Conservation (phyloP, 768 basidiomycete species). For the Collybia nuda region DNA sequence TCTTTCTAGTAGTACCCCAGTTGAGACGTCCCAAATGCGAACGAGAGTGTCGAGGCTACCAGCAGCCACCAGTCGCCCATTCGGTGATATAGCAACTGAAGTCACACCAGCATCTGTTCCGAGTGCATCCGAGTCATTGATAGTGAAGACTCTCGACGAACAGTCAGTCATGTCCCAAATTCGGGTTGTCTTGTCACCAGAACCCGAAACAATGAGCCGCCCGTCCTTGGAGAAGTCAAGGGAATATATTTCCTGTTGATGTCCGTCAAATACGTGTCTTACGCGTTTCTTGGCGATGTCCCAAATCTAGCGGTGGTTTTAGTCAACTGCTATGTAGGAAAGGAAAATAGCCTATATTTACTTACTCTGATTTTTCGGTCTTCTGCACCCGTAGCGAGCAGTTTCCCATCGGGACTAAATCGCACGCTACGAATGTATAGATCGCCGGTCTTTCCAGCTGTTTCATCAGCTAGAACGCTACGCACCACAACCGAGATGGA, state of each 20-base stretch:
- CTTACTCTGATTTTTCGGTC: constrained; percentile 88
- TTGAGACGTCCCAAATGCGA: constrained; percentile 77
- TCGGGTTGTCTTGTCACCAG: constrained; percentile 61
- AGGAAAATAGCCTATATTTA: neutral
- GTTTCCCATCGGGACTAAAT: constrained; percentile 91
- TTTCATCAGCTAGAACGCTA: constrained; percentile 29
- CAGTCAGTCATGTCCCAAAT: constrained; percentile 45
- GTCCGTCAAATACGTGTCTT: constrained; percentile 79
- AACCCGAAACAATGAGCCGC: constrained; percentile 83
- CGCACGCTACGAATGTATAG: constrained; percentile 65
- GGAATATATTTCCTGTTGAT: constrained; percentile 92
- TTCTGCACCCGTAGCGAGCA: constrained; percentile 92
- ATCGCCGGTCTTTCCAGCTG: constrained; percentile 51
- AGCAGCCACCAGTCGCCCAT: constrained; percentile 62
- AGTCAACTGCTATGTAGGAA: neutral
- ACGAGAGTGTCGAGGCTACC: constrained; percentile 77
- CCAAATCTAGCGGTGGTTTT: constrained; percentile 66
- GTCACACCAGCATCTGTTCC: constrained; percentile 66
- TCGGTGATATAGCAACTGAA: constrained; percentile 76
- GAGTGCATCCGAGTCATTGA: constrained; percentile 49
- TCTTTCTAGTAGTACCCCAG: constrained; percentile 64
- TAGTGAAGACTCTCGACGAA: constrained; percentile 42
- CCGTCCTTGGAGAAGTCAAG: constrained; percentile 89
- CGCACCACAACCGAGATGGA: too few relatives aligned
- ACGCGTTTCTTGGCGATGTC: constrained; percentile 82